Percentiles rank a stretch among this genome's conserved stretches.
phyloP scores from a whole-genome alignment of 164 flowering plant species.

The Tetrastigma voinierianum region DNA sequence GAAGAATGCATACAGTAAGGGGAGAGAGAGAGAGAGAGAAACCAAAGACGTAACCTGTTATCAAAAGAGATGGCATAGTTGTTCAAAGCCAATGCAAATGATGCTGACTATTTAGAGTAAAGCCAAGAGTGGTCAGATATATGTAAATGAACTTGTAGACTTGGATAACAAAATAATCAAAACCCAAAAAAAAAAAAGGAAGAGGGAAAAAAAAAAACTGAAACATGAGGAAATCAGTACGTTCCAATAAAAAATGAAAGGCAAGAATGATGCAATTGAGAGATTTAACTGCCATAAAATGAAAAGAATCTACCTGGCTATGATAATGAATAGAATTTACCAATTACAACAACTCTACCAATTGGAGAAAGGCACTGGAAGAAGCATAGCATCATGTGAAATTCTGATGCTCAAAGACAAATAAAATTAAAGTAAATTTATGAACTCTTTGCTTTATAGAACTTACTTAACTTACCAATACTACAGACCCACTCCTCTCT shows the following conservation, averaged over 20 bases:
- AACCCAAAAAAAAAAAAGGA: not conserved
- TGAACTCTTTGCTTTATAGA: not conserved
- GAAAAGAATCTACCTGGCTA: constrained; percentile 65
- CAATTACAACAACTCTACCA: constrained; percentile 60
- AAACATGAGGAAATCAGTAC: constrained; percentile 1
- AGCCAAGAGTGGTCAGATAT: too few relatives aligned
- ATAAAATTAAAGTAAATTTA: constrained; percentile 2
- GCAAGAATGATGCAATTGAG: not conserved
- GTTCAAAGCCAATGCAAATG: constrained; percentile 83
- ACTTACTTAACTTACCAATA: not conserved
- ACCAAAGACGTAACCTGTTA: constrained; percentile 49
- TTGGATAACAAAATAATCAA: not conserved
- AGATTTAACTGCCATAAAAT: not conserved
- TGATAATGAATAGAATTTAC: constrained; percentile 87
- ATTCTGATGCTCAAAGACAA: constrained; percentile 45
- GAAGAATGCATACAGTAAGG: not conserved
- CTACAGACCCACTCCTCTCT: not conserved
- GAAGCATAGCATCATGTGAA: constrained; percentile 97
- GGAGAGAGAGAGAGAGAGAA: constrained; percentile 15
- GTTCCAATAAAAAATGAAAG: not conserved
- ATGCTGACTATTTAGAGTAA: constrained; percentile 64
- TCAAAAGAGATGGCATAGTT: constrained; percentile 63
- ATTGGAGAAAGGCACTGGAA: constrained; percentile 98
- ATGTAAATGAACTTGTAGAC: not conserved
- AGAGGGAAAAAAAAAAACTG: not conserved